Base-by-base conservation (phyloP, 495 filamentous ascomycete genomes). In the Penicillium pulvis region DNA sequence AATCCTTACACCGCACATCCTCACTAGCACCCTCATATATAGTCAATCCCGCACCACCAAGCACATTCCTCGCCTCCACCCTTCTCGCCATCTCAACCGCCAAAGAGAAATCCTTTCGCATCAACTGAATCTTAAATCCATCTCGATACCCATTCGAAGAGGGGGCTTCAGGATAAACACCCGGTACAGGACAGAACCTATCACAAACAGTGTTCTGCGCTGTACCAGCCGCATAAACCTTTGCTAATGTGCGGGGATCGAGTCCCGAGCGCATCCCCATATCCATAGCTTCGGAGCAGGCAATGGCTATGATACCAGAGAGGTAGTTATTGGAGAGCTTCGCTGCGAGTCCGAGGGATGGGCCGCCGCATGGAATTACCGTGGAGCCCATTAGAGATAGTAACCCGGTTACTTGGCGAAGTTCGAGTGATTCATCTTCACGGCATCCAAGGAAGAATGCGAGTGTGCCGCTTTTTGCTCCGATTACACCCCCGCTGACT, bases 281-380 rank as follows among this genome's bases (percentile, higher is more conserved):
- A 56, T 81, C 75, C 70, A 85, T 72, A 3, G 82, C 78, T 61
- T 86, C 83, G 3, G 77, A 68, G 17, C 67, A 71, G 0, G 79
- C 80, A 33, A 86, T 78, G 0, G 81, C 75, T 58, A 84, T 85
- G 4, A 83, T 66, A 12, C 76, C 78, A 4, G 75, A 79, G 31
- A 76, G 71, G 62, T 85, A 85, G 60, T 84, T 84, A 61, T 84
- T 84, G 55, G 71, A 80, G 2, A 84, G 70, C 59, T 84, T 84
- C 2, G 81, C 79, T 7, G 80, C 74, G 4, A 86, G 73, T 1
- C 82, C 81, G 0, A 80, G 72, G 1, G 76, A 78, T 4, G 76
- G 72, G 0, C 72, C 75, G 23, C 81, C 81, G 60, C 83, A 85
- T 24, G 80, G 71, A 30, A 84, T 78, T 19, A 83, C 64, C 30